A percentile compares a stretch with the other conserved stretches of the same genome.
Evolutionary conservation across 176 grass and related monocot genomes (phyloP).

Genomic region (Cymbopogon citratus): DNA sequence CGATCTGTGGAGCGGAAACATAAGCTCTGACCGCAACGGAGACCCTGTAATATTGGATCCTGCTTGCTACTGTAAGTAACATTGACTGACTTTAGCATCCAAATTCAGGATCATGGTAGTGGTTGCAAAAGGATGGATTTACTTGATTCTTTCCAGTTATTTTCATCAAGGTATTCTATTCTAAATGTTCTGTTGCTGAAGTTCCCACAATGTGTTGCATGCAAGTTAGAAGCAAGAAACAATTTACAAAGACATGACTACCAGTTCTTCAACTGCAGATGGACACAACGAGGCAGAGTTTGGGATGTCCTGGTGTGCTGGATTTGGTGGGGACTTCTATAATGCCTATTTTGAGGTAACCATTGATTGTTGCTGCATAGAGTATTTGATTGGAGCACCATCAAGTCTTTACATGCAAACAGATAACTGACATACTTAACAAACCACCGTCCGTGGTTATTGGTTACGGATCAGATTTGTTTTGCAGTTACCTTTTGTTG

Average conservation of each 20-base stretch:
- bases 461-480: background rate
- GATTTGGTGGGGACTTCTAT: slow-evolving; percentile 82
- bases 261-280: slow-evolving; percentile 35
- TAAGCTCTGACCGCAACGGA: slow-evolving; percentile 67
- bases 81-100: background rate
- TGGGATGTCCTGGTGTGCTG: slow-evolving; percentile 99
- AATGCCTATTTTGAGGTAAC: slow-evolving; percentile 82
- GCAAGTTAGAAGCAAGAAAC: background rate
- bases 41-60: slow-evolving; percentile 93
- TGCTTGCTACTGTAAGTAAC: slow-evolving; percentile 83
- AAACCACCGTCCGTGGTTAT: background rate
- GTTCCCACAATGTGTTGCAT: background rate
- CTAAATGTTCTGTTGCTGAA: background rate
- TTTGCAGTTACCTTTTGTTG: background rate
- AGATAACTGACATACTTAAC: background rate
- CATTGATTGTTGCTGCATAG: slow-evolving; percentile 2
- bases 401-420: background rate
- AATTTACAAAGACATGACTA: background rate
- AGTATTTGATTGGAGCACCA: background rate
- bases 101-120: background rate
- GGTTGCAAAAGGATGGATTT: background rate
- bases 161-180: background rate
- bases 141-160: background rate
- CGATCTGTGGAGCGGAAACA: slow-evolving; percentile 94
- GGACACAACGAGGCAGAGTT: slow-evolving; percentile 93